Evolutionary conservation across 208 protist species (phyloP), one percentile per base, ranked within the genome.

Genomic region (Trypanosoma avium): DNA sequence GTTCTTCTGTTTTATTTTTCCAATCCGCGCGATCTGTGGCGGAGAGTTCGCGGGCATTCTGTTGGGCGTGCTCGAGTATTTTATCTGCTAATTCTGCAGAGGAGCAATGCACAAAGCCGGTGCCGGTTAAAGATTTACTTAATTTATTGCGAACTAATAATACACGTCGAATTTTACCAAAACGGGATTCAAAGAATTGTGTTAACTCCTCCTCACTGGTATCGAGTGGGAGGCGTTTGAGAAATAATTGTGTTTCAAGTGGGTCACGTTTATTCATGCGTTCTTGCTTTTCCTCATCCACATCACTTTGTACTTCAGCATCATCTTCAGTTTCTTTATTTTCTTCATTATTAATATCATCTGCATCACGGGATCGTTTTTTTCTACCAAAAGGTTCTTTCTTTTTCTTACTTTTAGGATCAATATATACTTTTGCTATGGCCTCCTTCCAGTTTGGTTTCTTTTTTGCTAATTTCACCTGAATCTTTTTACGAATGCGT

Each of bases 281-380:
- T 59, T 91, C 75, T 78, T 93, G 76, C 69, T 88, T 86, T 60
- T 93, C 87, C 73, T 96, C 90, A 52, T 96, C 90, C 24, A 96
- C 83, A 46, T 96, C 90, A 53, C 86, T 93, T 70, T 96, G 86
- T 61, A 96, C 87, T 74, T 96, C 89, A 32, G 47, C 56, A 2
- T 59, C 53, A 4, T 60, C 72, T 26, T 77, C 82, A 12, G 77
- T 74, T 7, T 52, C 73, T n/a, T 67, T 73, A 56, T 30, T 24
- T 3, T 58, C 61, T 21, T 60, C 48, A 15, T 66, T 68, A 17
- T 60, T 67, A 3, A 47, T 67, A 1, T 63, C 52, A 6, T 66
- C 63, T 22, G 29, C 69, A 27, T 36, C 42, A 24, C 81, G 70
- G n/a, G 59, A 45, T n/a, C 81, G 75, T 7, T 46, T 70, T 47